Percentiles rank a stretch among this genome's conserved stretches.
phyloP scores from a whole-genome alignment of 1,284 basidiomycete genomes.

The Ceratobasidium sp. region DNA sequence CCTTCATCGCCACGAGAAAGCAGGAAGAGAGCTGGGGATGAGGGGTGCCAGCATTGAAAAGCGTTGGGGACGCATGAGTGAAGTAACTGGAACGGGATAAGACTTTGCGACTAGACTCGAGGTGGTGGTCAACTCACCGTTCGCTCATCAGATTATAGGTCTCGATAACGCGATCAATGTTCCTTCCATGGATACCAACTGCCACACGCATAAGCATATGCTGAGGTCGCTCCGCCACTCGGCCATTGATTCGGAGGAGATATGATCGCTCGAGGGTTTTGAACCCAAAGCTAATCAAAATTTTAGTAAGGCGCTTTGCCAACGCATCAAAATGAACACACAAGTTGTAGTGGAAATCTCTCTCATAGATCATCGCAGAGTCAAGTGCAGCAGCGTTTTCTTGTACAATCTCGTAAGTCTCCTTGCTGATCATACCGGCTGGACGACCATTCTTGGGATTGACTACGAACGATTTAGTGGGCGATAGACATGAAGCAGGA shows the following conservation, averaged over 20 bases:
- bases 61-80: slow-evolving; percentile 96
- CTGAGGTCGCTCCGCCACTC: slow-evolving; percentile 95
- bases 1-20: slow-evolving; percentile 98
- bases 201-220: slow-evolving; percentile 99
- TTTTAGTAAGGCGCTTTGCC: slow-evolving; percentile 1
- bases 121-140: slow-evolving; percentile 53
- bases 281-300: slow-evolving; percentile 83
- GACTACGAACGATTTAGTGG: slow-evolving; percentile 56
- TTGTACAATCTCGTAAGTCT: slow-evolving; percentile 83
- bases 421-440: slow-evolving; percentile 90
- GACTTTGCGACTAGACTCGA: slow-evolving; percentile 49
- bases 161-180: slow-evolving; percentile 88
- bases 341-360: slow-evolving; percentile 97
- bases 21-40: slow-evolving; percentile 95
- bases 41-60: slow-evolving; percentile 98
- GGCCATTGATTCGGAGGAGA: slow-evolving; percentile 90
- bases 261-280: slow-evolving; percentile 99
- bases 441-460: slow-evolving; percentile 93
- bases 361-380: slow-evolving; percentile 95
- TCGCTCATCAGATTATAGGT: slow-evolving; percentile 70
- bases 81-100: slow-evolving; percentile 91
- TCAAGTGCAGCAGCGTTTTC: slow-evolving; percentile 85
- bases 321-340: slow-evolving; percentile 51
- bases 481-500: not conserved
- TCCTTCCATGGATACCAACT: slow-evolving; percentile 91